phyloP scores from a whole-genome alignment of 179 eudicot genomes.

The Corrigiola litoralis region DNA sequence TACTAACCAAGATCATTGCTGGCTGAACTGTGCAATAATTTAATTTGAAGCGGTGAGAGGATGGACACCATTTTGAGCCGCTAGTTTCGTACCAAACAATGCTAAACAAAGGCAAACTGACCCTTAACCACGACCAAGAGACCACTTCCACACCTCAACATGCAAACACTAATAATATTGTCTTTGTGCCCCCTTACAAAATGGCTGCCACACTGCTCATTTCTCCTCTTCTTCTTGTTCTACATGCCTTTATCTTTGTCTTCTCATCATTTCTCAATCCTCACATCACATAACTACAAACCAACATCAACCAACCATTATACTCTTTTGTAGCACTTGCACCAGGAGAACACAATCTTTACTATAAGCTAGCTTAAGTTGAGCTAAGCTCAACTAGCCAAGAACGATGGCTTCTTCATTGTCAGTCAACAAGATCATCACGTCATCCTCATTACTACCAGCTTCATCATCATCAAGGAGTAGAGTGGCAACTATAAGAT shows the following conservation, averaged over 20 bases:
- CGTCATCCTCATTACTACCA: neutral
- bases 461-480: neutral
- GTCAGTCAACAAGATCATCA: constrained; percentile 17
- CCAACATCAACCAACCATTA: neutral
- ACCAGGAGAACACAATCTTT: neutral
- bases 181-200: constrained; percentile 1
- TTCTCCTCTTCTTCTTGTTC: neutral
- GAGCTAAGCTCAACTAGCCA: neutral
- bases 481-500: neutral
- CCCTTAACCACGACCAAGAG: constrained; percentile 24
- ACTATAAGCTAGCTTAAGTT: neutral
- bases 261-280: neutral
- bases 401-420: constrained; percentile 23
- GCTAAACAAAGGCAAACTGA: neutral
- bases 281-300: neutral
- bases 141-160: neutral
- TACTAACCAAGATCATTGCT: neutral
- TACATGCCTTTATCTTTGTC: neutral
- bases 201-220: constrained; percentile 20
- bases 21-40: neutral
- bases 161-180: neutral
- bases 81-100: neutral
- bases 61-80: neutral
- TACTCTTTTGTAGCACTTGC: neutral
- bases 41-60: neutral